Percentiles rank a stretch among this genome's conserved stretches.
Conservation (phyloP, 2,329 filamentous ascomycete species). For the Fusarium burgessii region DNA sequence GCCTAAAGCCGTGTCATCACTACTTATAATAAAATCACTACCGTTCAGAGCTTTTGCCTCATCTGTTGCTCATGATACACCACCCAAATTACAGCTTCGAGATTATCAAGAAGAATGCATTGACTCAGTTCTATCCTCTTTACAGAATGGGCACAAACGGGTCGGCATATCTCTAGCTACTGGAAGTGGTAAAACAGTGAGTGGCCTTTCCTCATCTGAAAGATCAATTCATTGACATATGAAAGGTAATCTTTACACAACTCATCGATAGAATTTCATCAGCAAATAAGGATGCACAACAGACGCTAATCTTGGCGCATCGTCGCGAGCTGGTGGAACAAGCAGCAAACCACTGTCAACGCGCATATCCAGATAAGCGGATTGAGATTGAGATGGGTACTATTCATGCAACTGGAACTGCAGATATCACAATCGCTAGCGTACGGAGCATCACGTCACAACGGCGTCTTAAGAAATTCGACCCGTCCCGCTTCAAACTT, state of each 20-base stretch:
- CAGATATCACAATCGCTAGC: conserved; percentile 95
- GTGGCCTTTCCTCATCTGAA: conserved; percentile 36
- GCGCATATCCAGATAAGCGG: conserved; percentile 81
- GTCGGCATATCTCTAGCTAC: conserved; percentile 89
- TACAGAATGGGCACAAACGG: conserved; percentile 79
- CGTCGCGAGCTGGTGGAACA: conserved; percentile 94
- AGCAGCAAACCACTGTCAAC: conserved; percentile 84
- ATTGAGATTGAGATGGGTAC: conserved; percentile 95
- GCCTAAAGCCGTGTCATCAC: conserved; percentile 25
- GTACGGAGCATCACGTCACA: conserved; percentile 85
- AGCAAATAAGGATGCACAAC: conserved; percentile 64
- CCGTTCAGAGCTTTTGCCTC: conserved; percentile 44
- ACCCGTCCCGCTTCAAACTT: conserved; percentile 84
- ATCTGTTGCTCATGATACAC: conserved; percentile 26
- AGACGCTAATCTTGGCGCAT: conserved; percentile 92
- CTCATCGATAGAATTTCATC: conserved; percentile 82
- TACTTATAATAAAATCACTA: conserved; percentile 10
- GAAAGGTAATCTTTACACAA: conserved; percentile 92
- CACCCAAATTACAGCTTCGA: conserved; percentile 70
- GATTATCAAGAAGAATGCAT: conserved; percentile 95
- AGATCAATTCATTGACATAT: conserved; percentile 12
- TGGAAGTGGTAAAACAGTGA: conserved; percentile 87
- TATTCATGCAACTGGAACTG: conserved; percentile 78
- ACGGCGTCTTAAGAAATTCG: conserved; percentile 83
- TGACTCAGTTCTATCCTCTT: conserved; percentile 77